These are phyloP conservation scores for Monosporozyma siamensis DNA, from an alignment of 805 yeast genomes.

Conservation along the genomic window DNA sequence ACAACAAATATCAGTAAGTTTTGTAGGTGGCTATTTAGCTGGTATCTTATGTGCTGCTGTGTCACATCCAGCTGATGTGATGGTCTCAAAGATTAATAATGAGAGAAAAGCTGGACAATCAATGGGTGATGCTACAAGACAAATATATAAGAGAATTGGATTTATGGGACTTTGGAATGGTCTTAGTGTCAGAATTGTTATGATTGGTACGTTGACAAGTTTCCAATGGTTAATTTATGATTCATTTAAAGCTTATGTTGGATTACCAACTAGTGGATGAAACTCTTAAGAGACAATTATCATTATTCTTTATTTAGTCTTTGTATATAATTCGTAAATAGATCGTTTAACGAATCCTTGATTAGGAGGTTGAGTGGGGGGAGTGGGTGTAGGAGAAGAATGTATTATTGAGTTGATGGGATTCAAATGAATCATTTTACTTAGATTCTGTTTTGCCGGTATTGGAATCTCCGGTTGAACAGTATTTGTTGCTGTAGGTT, in stretches of 20 bases:
- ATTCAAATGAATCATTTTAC: neutral
- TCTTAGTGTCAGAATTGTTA: conserved; percentile 82
- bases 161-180: conserved; percentile 93
- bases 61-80: conserved; percentile 98
- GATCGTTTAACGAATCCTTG: conserved; percentile 30
- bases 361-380: neutral
- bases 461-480: neutral
- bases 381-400: neutral
- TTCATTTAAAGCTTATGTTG: conserved; percentile 88
- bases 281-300: neutral
- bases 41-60: conserved; percentile 95
- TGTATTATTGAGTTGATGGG: neutral
- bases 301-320: neutral
- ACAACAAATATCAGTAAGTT: conserved; percentile 90
- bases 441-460: neutral
- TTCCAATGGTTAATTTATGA: conserved; percentile 96
- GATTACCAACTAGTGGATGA: conserved; percentile 88
- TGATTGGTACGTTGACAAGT: conserved; percentile 97
- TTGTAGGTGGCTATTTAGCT: conserved; percentile 92
- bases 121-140: conserved; percentile 49
- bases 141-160: conserved; percentile 79
- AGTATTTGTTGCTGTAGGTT: neutral
- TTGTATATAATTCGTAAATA: conserved; percentile 3
- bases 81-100: conserved; percentile 87
- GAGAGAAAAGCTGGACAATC: conserved; percentile 57